Percentiles rank a stretch among this genome's conserved stretches.
phyloP scores from a whole-genome alignment of 495 filamentous ascomycete genomes.

The Podospora pseudopauciseta region DNA sequence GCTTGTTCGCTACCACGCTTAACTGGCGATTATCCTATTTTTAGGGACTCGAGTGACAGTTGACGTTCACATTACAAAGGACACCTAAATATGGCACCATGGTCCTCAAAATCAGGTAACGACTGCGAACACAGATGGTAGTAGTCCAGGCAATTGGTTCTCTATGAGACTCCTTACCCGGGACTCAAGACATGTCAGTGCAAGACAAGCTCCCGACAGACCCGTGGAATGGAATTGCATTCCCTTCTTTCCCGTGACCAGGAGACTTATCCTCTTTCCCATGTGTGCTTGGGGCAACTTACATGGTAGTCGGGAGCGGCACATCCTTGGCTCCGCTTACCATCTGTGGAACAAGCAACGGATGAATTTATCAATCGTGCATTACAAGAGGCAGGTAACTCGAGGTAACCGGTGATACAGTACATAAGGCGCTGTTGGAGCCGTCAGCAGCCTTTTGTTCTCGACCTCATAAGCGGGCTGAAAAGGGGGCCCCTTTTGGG shows the following conservation, averaged over 20 bases:
- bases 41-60: slow-evolving; percentile 5
- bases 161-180: not conserved
- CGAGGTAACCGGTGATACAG: no score
- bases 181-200: not conserved
- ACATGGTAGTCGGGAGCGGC: not conserved
- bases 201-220: not conserved
- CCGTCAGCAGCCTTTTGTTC: no score
- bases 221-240: slow-evolving; percentile 8
- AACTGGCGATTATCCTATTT: slow-evolving; percentile 12
- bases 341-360: not conserved
- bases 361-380: not conserved
- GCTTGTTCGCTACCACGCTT: not conserved
- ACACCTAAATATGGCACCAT: not conserved
- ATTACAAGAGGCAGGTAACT: no score
- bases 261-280: no score
- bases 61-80: not conserved
- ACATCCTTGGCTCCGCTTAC: not conserved
- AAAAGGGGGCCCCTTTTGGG: not conserved
- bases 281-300: no score
- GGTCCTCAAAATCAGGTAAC: not conserved
- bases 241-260: not conserved
- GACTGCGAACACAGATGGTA: not conserved
- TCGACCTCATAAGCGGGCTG: not conserved
- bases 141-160: not conserved
- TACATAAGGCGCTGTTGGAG: no score